These are phyloP conservation scores for Aegilops tauschii DNA, from an alignment of 176 grass and related monocot genomes.

Conservation along the genomic window DNA sequence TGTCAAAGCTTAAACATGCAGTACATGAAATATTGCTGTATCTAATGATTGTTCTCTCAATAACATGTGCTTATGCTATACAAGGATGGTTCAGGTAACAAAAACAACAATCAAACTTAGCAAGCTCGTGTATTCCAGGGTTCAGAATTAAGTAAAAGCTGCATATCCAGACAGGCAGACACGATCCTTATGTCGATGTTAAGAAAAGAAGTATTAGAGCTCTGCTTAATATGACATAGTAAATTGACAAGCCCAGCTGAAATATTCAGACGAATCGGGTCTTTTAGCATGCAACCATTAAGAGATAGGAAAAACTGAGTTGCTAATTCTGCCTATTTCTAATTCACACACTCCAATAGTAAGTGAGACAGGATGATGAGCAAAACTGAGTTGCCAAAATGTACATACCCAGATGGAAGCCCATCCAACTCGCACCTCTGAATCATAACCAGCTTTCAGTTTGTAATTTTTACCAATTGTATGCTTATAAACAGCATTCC, in stretches of 20 bases:
- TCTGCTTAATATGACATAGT: background rate
- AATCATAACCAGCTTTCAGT: constrained; percentile 98
- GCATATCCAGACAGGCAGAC: background rate
- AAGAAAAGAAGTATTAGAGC: background rate
- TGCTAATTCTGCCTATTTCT: constrained; percentile 10
- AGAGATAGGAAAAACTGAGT: background rate
- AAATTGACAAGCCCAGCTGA: background rate
- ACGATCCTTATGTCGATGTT: background rate
- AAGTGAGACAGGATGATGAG: constrained; percentile 22
- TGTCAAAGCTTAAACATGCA: background rate
- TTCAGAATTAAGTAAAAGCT: background rate
- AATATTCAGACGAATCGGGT: background rate
- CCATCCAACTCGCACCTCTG: constrained; percentile 66
- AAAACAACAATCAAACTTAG: background rate
- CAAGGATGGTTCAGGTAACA: background rate
- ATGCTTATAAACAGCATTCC: constrained; percentile 89
- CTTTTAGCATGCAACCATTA: background rate
- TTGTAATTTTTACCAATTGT: constrained; percentile 74
- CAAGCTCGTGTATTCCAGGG: background rate
- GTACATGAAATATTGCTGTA: background rate
- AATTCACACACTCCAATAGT: constrained; percentile 12
- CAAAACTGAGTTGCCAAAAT: background rate
- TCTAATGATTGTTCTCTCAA: background rate
- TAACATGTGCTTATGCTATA: background rate
- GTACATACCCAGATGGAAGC: constrained; percentile 86